A percentile compares a stretch with the other conserved stretches of the same genome.
These are phyloP conservation scores for Aspergillus ochraceoroseus DNA, from an alignment of 2,329 filamentous ascomycete genomes.

Conservation along the genomic window DNA sequence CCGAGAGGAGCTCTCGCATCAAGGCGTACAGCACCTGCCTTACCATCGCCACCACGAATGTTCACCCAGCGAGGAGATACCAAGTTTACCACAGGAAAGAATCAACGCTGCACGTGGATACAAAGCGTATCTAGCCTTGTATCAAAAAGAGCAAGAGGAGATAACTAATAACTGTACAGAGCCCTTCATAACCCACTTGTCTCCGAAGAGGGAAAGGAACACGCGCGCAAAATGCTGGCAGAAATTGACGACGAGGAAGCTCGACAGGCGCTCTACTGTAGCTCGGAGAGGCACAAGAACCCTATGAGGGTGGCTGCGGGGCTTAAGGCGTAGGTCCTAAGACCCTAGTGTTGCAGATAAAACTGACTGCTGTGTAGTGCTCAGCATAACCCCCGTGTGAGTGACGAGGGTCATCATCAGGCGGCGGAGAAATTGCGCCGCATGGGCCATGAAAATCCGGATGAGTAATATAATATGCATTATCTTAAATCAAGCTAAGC, in stretches of 20 bases:
- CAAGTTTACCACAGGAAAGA: no score
- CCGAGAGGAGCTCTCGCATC: not conserved
- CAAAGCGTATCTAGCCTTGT: no score
- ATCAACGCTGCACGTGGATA: no score
- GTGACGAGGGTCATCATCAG: not conserved
- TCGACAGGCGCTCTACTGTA: not conserved
- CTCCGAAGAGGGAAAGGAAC: not conserved
- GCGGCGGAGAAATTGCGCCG: not conserved
- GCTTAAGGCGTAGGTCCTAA: not conserved
- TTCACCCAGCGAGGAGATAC: no score
- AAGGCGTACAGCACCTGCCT: not conserved
- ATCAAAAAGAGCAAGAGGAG: no score
- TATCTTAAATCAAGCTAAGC: no score
- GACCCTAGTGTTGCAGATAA: no score
- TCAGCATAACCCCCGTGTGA: slow-evolving; percentile 1
- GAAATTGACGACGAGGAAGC: not conserved
- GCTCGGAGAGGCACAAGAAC: not conserved
- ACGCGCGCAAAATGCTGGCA: not conserved
- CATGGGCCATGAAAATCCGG: no score
- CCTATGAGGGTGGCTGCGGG: not conserved
- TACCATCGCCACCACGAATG: not conserved
- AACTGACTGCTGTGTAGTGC: not conserved
- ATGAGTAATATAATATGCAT: no score
- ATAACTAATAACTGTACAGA: no score
- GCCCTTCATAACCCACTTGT: not conserved